These are phyloP conservation scores for Schrenkiella parvula DNA, from an alignment of 345 rosid species.

Conservation along the genomic window DNA sequence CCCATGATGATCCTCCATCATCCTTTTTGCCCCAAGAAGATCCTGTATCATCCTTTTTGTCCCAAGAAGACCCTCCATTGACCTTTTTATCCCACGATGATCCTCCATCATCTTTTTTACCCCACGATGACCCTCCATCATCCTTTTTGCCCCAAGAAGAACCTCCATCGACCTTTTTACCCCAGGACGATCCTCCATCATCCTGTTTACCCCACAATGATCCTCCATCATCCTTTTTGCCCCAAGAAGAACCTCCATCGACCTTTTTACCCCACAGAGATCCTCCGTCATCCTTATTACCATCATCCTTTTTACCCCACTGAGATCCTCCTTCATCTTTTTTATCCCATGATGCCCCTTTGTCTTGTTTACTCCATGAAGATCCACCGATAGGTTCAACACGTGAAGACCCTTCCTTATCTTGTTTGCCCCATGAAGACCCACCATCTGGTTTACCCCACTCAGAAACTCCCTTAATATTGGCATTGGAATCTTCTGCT, in stretches of 20 bases:
- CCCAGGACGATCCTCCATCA: background rate
- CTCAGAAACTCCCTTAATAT: constrained; percentile 24
- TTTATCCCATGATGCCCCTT: too few relatives aligned
- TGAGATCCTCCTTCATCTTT: too few relatives aligned
- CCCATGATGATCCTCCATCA: constrained; percentile 21
- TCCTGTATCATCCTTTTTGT: constrained; percentile 17
- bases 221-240: background rate
- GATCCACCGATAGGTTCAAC: too few relatives aligned
- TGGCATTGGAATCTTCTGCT: constrained; percentile 31
- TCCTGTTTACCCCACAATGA: constrained; percentile 25
- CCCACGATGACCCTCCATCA: background rate
- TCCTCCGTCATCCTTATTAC: too few relatives aligned
- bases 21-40: background rate
- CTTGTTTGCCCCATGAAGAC: constrained; percentile 30
- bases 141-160: constrained; percentile 14
- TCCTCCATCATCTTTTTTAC: constrained; percentile 1
- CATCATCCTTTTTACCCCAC: constrained; percentile 18
- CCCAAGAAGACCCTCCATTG: background rate
- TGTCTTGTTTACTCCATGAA: too few relatives aligned
- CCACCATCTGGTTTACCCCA: constrained; percentile 18
- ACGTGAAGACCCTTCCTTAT: too few relatives aligned
- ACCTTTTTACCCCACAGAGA: constrained; percentile 4
- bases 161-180: too few relatives aligned
- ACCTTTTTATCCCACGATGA: constrained; percentile 28
- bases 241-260: background rate